phyloP scores from a whole-genome alignment of 73 alveolate genomes.

The Durusdinium trenchii region DNA sequence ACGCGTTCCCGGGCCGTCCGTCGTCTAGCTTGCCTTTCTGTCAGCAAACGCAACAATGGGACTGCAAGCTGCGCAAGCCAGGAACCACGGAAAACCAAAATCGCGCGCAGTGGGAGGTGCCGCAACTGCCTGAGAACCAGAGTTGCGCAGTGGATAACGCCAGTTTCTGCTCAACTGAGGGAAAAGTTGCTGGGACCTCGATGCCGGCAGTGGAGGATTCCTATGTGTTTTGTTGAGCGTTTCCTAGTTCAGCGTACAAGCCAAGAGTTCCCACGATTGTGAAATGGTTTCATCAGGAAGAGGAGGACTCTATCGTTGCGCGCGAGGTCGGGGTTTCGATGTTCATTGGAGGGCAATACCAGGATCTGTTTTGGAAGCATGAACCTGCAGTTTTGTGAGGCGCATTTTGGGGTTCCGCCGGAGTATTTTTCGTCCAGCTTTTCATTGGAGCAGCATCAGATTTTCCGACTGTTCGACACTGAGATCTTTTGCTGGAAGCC shows the following conservation, averaged over 20 bases:
- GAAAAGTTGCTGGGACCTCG: background rate
- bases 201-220: background rate
- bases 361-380: background rate
- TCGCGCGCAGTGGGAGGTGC: background rate
- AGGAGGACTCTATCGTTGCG: background rate
- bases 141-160: background rate
- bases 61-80: background rate
- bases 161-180: background rate
- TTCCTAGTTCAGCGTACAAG: background rate
- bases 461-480: slow-evolving; percentile 56
- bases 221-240: no score
- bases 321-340: background rate
- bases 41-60: background rate
- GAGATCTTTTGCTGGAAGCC: no score
- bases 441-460: slow-evolving; percentile 83
- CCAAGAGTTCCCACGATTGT: background rate
- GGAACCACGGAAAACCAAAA: slow-evolving; percentile 49
- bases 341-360: background rate
- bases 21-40: no score
- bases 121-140: background rate
- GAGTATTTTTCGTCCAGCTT: slow-evolving; percentile 70
- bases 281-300: background rate
- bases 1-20: no score
- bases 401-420: slow-evolving; percentile 86
- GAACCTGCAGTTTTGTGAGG: background rate